Evolutionary conservation across 2,329 filamentous ascomycete genomes (phyloP), one percentile per base, ranked within the genome.

Genomic region (Neospermospora avenae): DNA sequence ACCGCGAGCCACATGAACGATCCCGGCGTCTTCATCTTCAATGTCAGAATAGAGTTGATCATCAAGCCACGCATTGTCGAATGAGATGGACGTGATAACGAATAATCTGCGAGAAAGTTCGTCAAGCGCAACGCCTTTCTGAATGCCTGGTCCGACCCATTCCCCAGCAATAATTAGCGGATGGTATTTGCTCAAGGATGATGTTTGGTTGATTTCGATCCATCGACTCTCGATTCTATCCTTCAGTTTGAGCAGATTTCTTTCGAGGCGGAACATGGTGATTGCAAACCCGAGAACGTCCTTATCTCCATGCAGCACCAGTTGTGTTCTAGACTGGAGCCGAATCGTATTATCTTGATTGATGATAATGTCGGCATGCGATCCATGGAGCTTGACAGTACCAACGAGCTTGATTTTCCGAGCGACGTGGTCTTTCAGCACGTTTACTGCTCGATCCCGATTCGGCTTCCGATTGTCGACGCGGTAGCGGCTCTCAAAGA

Each of bases 81-180:
- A 59, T 6, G 54, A 64, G 4, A 64, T 55, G 3, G 64, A 63
- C 3, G 66, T 51, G n/a, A 70, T 66, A 16, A 70, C 67, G 37
- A 70, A 66, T 22, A n/a, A 58, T 62, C 56, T 63, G 3, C 25
- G n/a, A 2, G 57, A 57, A 3, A 70, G 24, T 10, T 60, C 39
- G 3, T 45, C 53, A 24, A 70, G 56, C 0, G 63, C 68, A 1
- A 68, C 63, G 10, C 56, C 58, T 45, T 66, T 67, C 34, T 68
- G 64, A 3, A 70, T 46, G 7, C 57, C 65, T 0, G 66, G 66
- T 3, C 68, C 68, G 7, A 69, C 59, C 61, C 65, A 70, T 25
- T 70, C 68, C 2, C 68, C 68, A 3, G 67, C 66, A n/a, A 70
- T 63, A 6, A 70, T 65, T 7, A 68, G 20, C 1, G 66, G 63